Evolutionary conservation across 225 moss, liverwort and hornwort species (phyloP).

Genomic region (Asterella californica): DNA sequence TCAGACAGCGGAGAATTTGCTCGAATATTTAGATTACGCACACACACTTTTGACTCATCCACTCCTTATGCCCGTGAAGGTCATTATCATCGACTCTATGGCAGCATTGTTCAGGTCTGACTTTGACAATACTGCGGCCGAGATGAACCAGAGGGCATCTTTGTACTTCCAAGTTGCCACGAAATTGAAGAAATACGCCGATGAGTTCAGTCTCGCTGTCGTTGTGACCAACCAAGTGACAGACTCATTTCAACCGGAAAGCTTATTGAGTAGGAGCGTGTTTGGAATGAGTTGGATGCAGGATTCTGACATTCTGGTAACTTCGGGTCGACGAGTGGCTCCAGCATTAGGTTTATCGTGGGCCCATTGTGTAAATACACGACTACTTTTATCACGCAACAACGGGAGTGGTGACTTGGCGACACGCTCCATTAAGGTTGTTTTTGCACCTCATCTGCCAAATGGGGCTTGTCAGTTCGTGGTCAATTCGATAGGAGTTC

Average conservation of each 20-base stretch:
- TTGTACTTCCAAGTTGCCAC: slow-evolving; percentile 40
- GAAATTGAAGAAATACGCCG: slow-evolving; percentile 35
- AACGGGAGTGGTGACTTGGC: neutral
- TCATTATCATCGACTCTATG: slow-evolving; percentile 46
- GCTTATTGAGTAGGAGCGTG: neutral
- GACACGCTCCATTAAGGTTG: slow-evolving; percentile 27
- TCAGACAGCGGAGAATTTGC: slow-evolving; percentile 37
- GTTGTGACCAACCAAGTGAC: slow-evolving; percentile 48
- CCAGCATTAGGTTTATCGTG: slow-evolving; percentile 47
- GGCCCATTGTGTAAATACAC: slow-evolving; percentile 44
- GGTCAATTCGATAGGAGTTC: slow-evolving; percentile 27
- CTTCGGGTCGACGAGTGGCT: slow-evolving; percentile 40
- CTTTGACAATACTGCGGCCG: slow-evolving; percentile 26
- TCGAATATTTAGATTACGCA: slow-evolving; percentile 32
- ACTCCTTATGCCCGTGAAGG: slow-evolving; percentile 39
- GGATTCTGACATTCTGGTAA: slow-evolving; percentile 25
- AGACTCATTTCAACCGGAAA: slow-evolving; percentile 26
- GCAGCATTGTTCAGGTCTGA: slow-evolving; percentile 47
- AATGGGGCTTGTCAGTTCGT: slow-evolving; percentile 19
- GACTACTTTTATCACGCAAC: slow-evolving; percentile 39
- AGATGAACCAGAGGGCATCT: slow-evolving; percentile 22
- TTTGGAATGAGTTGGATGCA: slow-evolving; percentile 5
- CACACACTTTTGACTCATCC: slow-evolving; percentile 25
- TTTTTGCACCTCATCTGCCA: slow-evolving; percentile 46
- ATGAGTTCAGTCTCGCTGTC: slow-evolving; percentile 39